phyloP scores from a whole-genome alignment of 2,329 filamentous ascomycete species.

The Fusarium sp. region DNA sequence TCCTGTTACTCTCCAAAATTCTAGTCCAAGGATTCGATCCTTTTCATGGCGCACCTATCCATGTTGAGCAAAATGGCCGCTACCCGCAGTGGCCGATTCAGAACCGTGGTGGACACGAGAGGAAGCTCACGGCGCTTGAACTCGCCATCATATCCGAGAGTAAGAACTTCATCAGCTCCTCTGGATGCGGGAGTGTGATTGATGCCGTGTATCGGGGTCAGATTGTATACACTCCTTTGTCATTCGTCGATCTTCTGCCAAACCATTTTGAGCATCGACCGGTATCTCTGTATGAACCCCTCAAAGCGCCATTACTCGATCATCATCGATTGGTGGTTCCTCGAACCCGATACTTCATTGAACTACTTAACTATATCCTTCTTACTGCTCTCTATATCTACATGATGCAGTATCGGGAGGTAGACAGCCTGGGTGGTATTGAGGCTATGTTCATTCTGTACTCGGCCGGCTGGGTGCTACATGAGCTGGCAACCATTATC shows the following conservation, averaged over 20 bases:
- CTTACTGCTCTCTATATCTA: slow-evolving; percentile 71
- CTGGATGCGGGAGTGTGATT: slow-evolving; percentile 76
- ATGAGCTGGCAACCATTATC: slow-evolving; percentile 73
- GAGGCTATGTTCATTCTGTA: slow-evolving; percentile 74
- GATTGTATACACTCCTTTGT: slow-evolving; percentile 76
- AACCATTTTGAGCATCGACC: slow-evolving; percentile 79
- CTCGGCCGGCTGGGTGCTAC: slow-evolving; percentile 74
- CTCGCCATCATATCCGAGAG: slow-evolving; percentile 79
- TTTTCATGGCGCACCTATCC: slow-evolving; percentile 74
- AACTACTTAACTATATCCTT: slow-evolving; percentile 72
- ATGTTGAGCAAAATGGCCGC: slow-evolving; percentile 64
- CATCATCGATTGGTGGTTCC: slow-evolving; percentile 79
- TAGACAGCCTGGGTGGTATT: slow-evolving; percentile 56
- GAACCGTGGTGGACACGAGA: slow-evolving; percentile 57
- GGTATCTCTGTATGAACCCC: slow-evolving; percentile 76
- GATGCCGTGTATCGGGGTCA: slow-evolving; percentile 76
- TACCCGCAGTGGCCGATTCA: slow-evolving; percentile 57
- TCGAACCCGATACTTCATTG: slow-evolving; percentile 73
- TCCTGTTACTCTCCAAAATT: slow-evolving; percentile 74
- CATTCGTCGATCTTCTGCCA: slow-evolving; percentile 78
- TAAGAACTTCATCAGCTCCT: slow-evolving; percentile 73
- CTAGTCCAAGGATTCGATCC: slow-evolving; percentile 78
- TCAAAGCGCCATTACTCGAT: slow-evolving; percentile 73
- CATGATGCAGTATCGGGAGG: slow-evolving; percentile 70
- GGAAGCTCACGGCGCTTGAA: slow-evolving; percentile 76